These are phyloP conservation scores for Malus fusca DNA, from an alignment of 306 rosid genomes.

Conservation along the genomic window DNA sequence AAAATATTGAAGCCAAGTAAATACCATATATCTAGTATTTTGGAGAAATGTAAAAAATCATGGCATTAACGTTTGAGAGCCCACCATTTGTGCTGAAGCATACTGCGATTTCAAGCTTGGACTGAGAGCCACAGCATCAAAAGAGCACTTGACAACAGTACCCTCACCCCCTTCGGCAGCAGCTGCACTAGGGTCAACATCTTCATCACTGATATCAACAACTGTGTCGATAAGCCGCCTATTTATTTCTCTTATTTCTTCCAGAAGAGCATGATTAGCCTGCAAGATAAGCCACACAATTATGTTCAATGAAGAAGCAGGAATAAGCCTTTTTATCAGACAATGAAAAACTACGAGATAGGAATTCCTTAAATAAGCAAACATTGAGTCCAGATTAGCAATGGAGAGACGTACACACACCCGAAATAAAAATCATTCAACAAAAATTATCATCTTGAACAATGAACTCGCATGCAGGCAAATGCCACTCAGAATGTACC, in stretches of 20 bases:
- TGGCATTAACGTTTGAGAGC: constrained; percentile 11
- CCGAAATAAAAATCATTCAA: not conserved
- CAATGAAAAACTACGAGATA: not conserved
- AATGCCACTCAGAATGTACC: not conserved
- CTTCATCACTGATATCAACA: constrained; percentile 66
- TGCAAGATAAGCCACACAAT: constrained; percentile 31
- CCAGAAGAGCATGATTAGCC: constrained; percentile 75
- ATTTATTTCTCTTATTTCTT: constrained; percentile 84
- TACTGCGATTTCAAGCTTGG: constrained; percentile 74
- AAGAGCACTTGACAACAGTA: constrained; percentile 79
- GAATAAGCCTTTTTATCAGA: not conserved
- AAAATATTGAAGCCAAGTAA: constrained; percentile 21
- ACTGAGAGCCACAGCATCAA: constrained; percentile 81
- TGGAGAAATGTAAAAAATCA: not conserved
- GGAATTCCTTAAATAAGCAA: not conserved
- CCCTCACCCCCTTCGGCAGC: constrained; percentile 73
- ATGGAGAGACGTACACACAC: not conserved
- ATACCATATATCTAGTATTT: constrained; percentile 6
- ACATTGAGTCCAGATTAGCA: not conserved
- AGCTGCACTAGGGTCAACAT: constrained; percentile 57
- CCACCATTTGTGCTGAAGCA: constrained; percentile 71
- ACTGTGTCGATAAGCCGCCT: constrained; percentile 74
- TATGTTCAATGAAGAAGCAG: not conserved
- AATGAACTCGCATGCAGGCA: not conserved
- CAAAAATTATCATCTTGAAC: not conserved